These are phyloP conservation scores for Ceratobasidium sp. DNA, from an alignment of 1,284 basidiomycete genomes.

Conservation along the genomic window DNA sequence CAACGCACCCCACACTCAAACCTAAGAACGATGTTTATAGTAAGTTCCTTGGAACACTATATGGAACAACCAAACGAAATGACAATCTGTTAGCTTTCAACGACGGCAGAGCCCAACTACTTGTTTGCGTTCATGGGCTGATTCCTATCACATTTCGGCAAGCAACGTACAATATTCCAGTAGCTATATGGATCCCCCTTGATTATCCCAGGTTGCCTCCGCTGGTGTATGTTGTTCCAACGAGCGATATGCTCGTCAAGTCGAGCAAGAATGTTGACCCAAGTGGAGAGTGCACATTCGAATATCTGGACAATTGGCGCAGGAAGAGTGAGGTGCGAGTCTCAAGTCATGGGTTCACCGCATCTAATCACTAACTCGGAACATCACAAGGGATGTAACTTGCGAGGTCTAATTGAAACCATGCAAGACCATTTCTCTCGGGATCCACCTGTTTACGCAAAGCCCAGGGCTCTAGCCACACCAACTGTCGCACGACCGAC, in stretches of 20 bases:
- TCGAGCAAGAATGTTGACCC: conserved; percentile 81
- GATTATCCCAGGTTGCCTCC: conserved; percentile 86
- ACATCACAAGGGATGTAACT: conserved; percentile 69
- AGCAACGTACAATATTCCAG: conserved; percentile 91
- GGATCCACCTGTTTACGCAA: conserved; percentile 91
- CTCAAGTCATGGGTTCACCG: conserved; percentile 43
- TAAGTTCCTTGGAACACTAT: conserved; percentile 57
- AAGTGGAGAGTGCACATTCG: conserved; percentile 77
- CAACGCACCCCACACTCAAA: conserved; percentile 71
- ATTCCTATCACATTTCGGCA: conserved; percentile 85
- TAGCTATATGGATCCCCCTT: conserved; percentile 87
- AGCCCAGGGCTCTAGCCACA: conserved; percentile 61
- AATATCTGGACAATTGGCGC: conserved; percentile 82
- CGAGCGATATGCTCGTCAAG: conserved; percentile 88
- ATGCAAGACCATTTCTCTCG: conserved; percentile 85
- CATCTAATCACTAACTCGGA: conserved; percentile 45
- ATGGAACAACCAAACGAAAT: neutral
- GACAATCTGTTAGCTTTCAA: conserved; percentile 74
- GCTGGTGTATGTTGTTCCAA: conserved; percentile 95
- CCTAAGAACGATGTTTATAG: conserved; percentile 96
- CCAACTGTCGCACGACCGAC: conserved; percentile 44
- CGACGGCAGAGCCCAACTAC: conserved; percentile 90
- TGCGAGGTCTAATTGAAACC: conserved; percentile 72
- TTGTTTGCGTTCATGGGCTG: conserved; percentile 91
- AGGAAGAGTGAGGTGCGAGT: conserved; percentile 82